Evolutionary conservation across 2,329 filamentous ascomycete species (phyloP).

Genomic region (Botrytis galanthina): DNA sequence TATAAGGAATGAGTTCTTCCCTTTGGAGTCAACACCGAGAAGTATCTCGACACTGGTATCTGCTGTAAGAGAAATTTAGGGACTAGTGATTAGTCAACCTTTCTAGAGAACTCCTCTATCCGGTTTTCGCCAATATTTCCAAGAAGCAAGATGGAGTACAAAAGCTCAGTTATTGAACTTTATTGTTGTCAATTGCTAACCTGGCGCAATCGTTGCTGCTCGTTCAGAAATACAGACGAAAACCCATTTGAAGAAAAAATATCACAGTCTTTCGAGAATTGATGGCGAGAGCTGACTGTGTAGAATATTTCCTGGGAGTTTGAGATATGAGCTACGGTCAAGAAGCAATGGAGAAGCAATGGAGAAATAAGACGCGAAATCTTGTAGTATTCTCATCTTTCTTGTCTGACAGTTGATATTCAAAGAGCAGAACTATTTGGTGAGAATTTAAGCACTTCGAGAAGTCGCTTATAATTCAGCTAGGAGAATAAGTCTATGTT

Average conservation of each 20-base stretch:
- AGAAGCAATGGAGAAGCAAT: background rate
- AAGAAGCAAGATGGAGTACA: background rate
- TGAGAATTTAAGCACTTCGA: background rate
- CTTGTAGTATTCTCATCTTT: background rate
- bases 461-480: background rate
- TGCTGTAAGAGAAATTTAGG: background rate
- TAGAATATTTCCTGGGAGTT: rapidly evolving
- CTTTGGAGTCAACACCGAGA: background rate
- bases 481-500: background rate
- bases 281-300: background rate
- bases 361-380: background rate
- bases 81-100: background rate
- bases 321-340: background rate
- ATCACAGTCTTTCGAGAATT: background rate
- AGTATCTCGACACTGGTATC: background rate
- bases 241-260: background rate
- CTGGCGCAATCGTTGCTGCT: too few species aligned
- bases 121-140: background rate
- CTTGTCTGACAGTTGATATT: too few species aligned
- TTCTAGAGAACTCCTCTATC: rapidly evolving
- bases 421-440: too few species aligned
- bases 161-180: background rate
- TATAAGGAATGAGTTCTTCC: background rate
- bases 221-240: background rate
- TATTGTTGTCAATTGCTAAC: too few species aligned